Percentiles rank a stretch among this genome's conserved stretches.
Conservation (phyloP, 495 filamentous ascomycete species). For the Penicillium soppii region DNA sequence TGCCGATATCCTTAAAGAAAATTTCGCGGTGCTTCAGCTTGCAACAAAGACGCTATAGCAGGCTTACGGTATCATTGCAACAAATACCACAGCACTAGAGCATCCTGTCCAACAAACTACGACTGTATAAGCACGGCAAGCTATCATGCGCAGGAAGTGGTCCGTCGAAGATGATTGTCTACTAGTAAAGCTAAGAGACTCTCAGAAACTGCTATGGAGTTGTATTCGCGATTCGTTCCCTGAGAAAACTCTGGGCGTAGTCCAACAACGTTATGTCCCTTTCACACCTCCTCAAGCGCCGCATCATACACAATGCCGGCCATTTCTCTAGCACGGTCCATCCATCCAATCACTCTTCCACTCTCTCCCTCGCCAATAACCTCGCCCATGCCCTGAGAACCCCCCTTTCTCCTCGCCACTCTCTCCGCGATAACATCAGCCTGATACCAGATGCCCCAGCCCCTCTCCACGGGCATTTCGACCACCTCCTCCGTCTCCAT, state of each 20-base stretch:
- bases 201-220: background rate
- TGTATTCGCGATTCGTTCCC: background rate
- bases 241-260: background rate
- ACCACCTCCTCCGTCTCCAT: too few species aligned
- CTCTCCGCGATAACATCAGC: too few species aligned
- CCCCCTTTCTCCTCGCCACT: too few species aligned
- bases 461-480: too few species aligned
- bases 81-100: background rate
- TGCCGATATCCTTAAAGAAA: constrained; percentile 5
- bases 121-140: background rate
- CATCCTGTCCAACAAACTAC: constrained; percentile 1
- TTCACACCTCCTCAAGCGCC: too few species aligned
- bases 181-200: constrained; percentile 1
- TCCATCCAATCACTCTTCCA: too few species aligned
- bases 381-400: too few species aligned
- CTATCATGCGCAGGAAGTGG: background rate
- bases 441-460: too few species aligned
- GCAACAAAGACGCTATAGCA: background rate
- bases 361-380: too few species aligned
- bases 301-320: too few species aligned
- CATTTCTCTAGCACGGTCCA: too few species aligned
- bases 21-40: constrained; percentile 1
- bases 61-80: background rate
- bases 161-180: background rate
- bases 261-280: constrained; percentile 4